Conservation (phyloP, 2,329 filamentous ascomycete genomes). For the Simplicillium aogashimaense region DNA sequence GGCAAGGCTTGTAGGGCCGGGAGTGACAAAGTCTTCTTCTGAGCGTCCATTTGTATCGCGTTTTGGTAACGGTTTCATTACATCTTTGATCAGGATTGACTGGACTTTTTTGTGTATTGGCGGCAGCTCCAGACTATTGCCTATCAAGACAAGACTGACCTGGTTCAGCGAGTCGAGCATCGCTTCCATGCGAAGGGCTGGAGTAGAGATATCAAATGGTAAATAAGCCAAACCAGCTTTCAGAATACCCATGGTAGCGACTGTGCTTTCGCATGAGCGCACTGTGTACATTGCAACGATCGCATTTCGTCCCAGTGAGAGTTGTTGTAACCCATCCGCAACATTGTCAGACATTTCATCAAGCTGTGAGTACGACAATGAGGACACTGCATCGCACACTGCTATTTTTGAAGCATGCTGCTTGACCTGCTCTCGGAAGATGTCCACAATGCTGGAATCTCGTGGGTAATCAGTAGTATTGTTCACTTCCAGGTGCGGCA, state of each 20-base stretch:
- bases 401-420: slow-evolving; percentile 6
- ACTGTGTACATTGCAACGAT: slow-evolving; percentile 11
- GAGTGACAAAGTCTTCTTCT: not conserved
- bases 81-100: not conserved
- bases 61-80: not conserved
- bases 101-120: not conserved
- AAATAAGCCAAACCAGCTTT: slow-evolving; percentile 16
- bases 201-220: slow-evolving; percentile 11
- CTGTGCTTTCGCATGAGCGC: slow-evolving; percentile 13
- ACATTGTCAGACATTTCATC: slow-evolving; percentile 10
- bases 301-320: slow-evolving; percentile 4
- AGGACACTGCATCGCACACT: slow-evolving; percentile 7
- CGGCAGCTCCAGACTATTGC: not conserved
- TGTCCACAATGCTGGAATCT: slow-evolving; percentile 12
- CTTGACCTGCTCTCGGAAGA: slow-evolving; percentile 11
- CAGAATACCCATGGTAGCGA: slow-evolving; percentile 13
- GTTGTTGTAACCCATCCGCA: slow-evolving; percentile 8
- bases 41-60: not conserved
- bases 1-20: slow-evolving; percentile 7
- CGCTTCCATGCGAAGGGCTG: slow-evolving; percentile 6
- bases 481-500: slow-evolving; percentile 1
- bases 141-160: slow-evolving; percentile 6
- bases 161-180: slow-evolving; percentile 6
- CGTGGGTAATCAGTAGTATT: slow-evolving; percentile 6
- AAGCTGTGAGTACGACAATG: slow-evolving; percentile 14